Evolutionary conservation across 2,329 filamentous ascomycete genomes (phyloP).

Genomic region (Alternaria consortialis): DNA sequence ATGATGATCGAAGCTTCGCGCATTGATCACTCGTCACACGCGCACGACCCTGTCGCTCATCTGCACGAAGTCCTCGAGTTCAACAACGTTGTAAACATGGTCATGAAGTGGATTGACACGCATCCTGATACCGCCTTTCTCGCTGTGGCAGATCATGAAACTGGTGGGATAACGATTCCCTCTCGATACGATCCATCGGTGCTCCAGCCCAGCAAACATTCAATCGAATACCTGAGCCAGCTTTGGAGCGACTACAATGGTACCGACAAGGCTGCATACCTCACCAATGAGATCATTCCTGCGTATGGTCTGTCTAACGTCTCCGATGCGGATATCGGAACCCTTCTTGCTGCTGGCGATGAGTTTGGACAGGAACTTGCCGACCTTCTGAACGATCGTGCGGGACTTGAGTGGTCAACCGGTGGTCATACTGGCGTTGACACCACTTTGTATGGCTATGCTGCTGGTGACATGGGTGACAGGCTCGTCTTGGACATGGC

Average conservation of each 20-base stretch:
- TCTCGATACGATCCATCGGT: conserved; percentile 48
- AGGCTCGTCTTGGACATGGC: conserved; percentile 32
- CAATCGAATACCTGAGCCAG: conserved; percentile 42
- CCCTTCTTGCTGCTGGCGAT: conserved; percentile 33
- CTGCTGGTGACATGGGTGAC: conserved; percentile 23
- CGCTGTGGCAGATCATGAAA: conserved; percentile 55
- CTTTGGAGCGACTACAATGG: conserved; percentile 43
- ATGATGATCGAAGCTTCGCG: conserved; percentile 47
- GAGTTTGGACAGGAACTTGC: conserved; percentile 41
- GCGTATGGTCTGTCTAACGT: conserved; percentile 41
- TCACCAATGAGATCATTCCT: conserved; percentile 34
- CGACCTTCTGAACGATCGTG: conserved; percentile 30
- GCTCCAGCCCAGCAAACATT: conserved; percentile 41
- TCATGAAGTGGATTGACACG: conserved; percentile 53
- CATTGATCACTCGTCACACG: conserved; percentile 37
- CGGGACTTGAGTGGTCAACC: conserved; percentile 50
- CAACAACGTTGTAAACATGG: conserved; percentile 51
- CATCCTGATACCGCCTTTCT: conserved; percentile 53
- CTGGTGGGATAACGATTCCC: conserved; percentile 52
- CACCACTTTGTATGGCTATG: conserved; percentile 51
- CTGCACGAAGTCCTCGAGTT: conserved; percentile 54
- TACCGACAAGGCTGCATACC: conserved; percentile 43
- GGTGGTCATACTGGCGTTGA: conserved; percentile 52
- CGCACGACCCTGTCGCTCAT: conserved; percentile 39
- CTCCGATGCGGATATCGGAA: conserved; percentile 38